Evolutionary conservation across 371 early-diverging fungal genomes (phyloP), one percentile per base, ranked within the genome.

Genomic region (Gilbertella persicaria): DNA sequence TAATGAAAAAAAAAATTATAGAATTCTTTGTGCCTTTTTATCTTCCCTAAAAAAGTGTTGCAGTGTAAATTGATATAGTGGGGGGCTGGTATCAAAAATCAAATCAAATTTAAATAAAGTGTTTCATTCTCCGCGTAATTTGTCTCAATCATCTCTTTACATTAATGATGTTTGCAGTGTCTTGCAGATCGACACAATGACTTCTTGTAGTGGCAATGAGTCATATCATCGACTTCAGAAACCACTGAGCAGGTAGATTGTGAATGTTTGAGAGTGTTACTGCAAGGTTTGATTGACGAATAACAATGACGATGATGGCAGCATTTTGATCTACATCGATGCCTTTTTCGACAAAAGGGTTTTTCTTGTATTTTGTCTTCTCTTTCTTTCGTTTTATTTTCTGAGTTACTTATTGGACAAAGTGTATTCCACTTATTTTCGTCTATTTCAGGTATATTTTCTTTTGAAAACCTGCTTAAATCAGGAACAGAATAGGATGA

Each of bases 401-500:
- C n/a, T n/a, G n/a, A n/a, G n/a, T n/a, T n/a, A n/a, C n/a, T n/a
- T n/a, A n/a, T n/a, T n/a, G n/a, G n/a, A n/a, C n/a, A 33, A 33
- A 33, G 6, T 2, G 33, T 6, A 33, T 33, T 9, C 33, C 33
- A 33, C 33, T 10, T 2, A 10, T 26, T 6, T 21, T 26, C 45
- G 13, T 46, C 40, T 8, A 20, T 38, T 23, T 44, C 48, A 20
- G 33, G 10, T 10, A 33, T 47, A 1, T 35, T 37, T 16, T 35
- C 37, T n/a, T 42, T 25, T 5, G 45, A 37, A 8, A 55, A 43
- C 19, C 26, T 2, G 14, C 44, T 41, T 3, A 64, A 24, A 43
- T 59, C 52, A 42, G 64, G 64, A 8, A 64, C 52, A 43, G 64
- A 64, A 43, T 64, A 64, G 0, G 25, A 26, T 3, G 64, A 47